Percentiles rank a stretch among this genome's conserved stretches.
Conservation (phyloP, 2,329 filamentous ascomycete species). For the Pseudogymnoascus sp. region DNA sequence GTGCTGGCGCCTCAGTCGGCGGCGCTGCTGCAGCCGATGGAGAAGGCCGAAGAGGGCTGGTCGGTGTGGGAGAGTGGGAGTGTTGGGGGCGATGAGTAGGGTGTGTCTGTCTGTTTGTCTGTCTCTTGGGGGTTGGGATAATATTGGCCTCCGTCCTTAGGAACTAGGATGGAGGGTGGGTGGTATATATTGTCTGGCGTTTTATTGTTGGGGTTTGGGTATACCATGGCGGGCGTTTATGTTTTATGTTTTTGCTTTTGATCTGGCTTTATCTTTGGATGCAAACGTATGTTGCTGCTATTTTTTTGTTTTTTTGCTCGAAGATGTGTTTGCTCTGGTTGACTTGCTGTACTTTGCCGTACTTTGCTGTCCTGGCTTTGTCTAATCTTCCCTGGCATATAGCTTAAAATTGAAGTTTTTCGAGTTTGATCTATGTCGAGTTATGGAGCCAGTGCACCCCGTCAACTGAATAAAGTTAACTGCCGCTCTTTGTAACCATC, state of each 20-base stretch:
- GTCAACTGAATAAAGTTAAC: background rate
- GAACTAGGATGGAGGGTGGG: background rate
- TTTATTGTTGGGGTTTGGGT: background rate
- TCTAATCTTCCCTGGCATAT: slow-evolving; percentile 6
- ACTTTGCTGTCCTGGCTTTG: background rate
- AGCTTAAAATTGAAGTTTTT: background rate
- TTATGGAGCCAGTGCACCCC: background rate
- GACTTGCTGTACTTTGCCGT: background rate
- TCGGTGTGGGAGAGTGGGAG: slow-evolving; percentile 67
- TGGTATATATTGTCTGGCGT: slow-evolving; percentile 3
- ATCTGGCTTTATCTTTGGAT: background rate
- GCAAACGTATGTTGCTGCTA: background rate
- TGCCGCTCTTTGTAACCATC: no score
- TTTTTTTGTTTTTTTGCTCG: background rate
- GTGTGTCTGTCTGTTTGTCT: background rate
- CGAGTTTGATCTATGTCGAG: background rate
- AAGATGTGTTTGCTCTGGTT: background rate
- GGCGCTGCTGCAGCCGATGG: slow-evolving; percentile 46
- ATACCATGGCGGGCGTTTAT: background rate
- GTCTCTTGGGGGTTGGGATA: background rate
- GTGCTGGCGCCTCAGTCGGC: slow-evolving; percentile 35
- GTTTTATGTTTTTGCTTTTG: background rate
- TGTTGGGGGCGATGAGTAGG: slow-evolving; percentile 44
- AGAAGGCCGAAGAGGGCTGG: slow-evolving; percentile 53
- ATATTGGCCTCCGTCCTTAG: background rate